Evolutionary conservation across 75 land plant species (phyloP).

Genomic region (Azolla pinnata): DNA sequence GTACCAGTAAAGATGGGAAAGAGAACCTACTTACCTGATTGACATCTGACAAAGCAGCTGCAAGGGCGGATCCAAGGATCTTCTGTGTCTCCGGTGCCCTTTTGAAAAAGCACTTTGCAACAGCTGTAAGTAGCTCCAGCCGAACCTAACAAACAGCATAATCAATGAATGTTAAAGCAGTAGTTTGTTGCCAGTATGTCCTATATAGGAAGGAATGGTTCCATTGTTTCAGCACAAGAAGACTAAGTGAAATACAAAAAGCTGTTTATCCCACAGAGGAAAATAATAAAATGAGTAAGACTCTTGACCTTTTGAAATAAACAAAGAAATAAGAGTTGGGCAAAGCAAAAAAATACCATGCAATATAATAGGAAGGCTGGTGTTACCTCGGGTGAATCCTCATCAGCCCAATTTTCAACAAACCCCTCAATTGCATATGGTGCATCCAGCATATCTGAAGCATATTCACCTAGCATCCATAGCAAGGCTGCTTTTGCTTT

Average conservation of each 20-base stretch:
- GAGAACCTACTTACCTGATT: conserved; percentile 98
- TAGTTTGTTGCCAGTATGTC: no score
- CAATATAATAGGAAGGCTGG: no score
- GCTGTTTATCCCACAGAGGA: no score
- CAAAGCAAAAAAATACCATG: neutral
- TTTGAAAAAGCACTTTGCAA: conserved; percentile 80
- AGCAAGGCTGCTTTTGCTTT: conserved; percentile 94
- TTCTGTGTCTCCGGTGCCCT: conserved; percentile 94
- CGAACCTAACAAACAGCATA: conserved; percentile 47
- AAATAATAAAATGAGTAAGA: no score
- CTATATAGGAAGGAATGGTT: no score
- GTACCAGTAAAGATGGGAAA: no score
- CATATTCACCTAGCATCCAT: conserved; percentile 99
- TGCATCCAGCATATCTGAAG: conserved; percentile 93
- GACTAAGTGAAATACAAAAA: no score
- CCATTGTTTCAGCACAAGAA: no score
- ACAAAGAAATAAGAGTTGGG: neutral
- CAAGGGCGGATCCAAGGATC: conserved; percentile 74
- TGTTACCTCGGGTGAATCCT: conserved; percentile 80
- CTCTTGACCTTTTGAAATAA: no score
- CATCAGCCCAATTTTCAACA: conserved; percentile 88
- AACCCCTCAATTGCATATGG: conserved; percentile 88
- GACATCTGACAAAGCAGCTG: conserved; percentile 86
- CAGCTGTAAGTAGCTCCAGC: conserved; percentile 87
- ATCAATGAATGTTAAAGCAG: no score